Base-by-base conservation (phyloP, 345 rosid species). In the Brassica carinata region DNA sequence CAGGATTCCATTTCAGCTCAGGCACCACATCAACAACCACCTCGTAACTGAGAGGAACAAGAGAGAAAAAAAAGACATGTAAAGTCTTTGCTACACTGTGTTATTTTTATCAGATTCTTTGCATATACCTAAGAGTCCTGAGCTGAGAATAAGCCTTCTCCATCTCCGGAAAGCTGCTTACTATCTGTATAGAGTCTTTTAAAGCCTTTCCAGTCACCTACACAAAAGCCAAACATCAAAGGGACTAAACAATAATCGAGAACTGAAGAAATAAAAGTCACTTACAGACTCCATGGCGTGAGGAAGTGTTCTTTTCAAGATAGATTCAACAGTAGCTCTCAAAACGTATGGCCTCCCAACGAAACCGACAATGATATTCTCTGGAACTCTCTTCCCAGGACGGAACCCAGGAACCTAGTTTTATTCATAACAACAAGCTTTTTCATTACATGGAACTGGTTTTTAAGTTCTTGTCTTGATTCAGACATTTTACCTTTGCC, bases 241-340 rank as follows among this genome's bases (percentile, higher is more conserved):
- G 30, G 23, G 66, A 51, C 14, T 61, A 68, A 0, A 17, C 13
- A 14, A n/a, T 38, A 55, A 5, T 15, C 17, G 48, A 40, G 43
- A 71, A 72, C 11, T 17, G 29, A 15, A 34, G 11, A 10, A 13
- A 14, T 9, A 45, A 14, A 51, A 51, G 58, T n/a, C n/a, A n/a
- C 58, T 14, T 51, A 51, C 58, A 0, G 90, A 87, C 64, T 93
- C 83, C 97, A 95, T 84, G 77, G 99, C 94, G 75, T 95, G 98
- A 43, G 98, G 99, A 80, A 95, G 97, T 62, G 99, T 95, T 86
- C 98, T 88, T 86, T 93, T 85, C 87, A 95, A 64, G 71, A 95
- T 89, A 70, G 99, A 89, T 80, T 95, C 99, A 72, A 93, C 86
- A 1, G 91, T 85, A 66, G 99, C 99, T 84, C 83, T 87, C 76